Conservation (phyloP, 371 early-diverging fungal genomes). For the Lichtheimia ornata region DNA sequence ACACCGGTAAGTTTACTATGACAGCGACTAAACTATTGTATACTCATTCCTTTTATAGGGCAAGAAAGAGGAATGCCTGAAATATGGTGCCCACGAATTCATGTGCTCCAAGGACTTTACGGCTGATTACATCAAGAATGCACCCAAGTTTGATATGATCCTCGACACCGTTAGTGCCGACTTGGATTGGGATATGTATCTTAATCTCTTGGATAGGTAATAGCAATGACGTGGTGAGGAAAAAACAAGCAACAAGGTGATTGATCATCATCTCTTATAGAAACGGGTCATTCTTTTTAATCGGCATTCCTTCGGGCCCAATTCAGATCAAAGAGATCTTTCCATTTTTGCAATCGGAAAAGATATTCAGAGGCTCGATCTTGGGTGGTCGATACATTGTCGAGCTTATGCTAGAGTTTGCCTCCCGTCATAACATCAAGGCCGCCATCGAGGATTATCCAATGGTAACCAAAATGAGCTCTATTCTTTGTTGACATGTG, state of each 20-base stretch:
- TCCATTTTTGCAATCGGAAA: conserved; percentile 28
- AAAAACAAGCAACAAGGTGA: neutral
- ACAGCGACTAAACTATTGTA: neutral
- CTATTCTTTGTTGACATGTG: neutral
- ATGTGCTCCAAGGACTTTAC: conserved; percentile 46
- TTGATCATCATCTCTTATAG: conserved; percentile 8
- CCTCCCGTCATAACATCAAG: conserved; percentile 49
- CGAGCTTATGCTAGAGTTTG: conserved; percentile 53
- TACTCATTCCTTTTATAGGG: conserved; percentile 18
- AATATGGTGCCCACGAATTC: conserved; percentile 70
- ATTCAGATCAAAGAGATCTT: conserved; percentile 22
- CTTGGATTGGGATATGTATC: conserved; percentile 48
- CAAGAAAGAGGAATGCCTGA: conserved; percentile 66
- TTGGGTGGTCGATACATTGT: conserved; percentile 44
- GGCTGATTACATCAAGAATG: conserved; percentile 22
- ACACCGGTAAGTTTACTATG: conserved; percentile 15
- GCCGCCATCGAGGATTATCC: conserved; percentile 47
- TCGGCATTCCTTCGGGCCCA: conserved; percentile 51
- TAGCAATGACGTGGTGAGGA: neutral
- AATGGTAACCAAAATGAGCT: conserved; percentile 16
- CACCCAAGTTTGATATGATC: conserved; percentile 48
- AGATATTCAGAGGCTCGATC: conserved; percentile 36
- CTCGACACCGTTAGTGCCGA: conserved; percentile 49
- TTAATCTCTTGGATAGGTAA: conserved; percentile 36
- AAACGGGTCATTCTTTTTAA: conserved; percentile 52